These are phyloP conservation scores for Olyra latifolia DNA, from an alignment of 176 grass and related monocot genomes.

Conservation along the genomic window DNA sequence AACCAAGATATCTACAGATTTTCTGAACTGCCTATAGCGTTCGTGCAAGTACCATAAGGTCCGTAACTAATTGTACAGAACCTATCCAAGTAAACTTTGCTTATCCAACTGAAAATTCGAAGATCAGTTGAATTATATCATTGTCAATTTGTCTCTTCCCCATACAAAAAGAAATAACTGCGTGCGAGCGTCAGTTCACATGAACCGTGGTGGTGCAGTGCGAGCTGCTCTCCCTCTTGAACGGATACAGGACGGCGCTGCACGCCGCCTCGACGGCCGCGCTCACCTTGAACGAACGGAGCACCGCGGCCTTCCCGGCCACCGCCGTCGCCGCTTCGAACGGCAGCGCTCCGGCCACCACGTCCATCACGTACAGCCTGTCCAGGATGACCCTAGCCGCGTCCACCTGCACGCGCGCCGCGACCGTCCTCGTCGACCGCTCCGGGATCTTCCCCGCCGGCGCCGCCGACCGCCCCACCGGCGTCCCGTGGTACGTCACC, in stretches of 20 bases:
- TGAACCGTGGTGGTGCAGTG: conserved; percentile 15
- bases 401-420: conserved; percentile 29
- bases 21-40: background rate
- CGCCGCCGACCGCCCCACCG: conserved; percentile 38
- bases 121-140: background rate
- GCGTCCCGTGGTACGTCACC: conserved; percentile 42
- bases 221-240: conserved; percentile 26
- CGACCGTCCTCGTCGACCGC: conserved; percentile 34
- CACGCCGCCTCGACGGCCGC: background rate
- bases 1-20: background rate
- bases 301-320: conserved; percentile 11
- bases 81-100: background rate
- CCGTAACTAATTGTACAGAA: background rate
- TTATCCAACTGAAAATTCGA: background rate
- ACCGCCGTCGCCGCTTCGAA: conserved; percentile 5
- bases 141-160: background rate
- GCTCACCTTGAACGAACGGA: conserved; percentile 27
- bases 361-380: conserved; percentile 21
- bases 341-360: conserved; percentile 6
- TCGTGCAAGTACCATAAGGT: background rate
- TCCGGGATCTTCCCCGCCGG: conserved; percentile 32
- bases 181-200: background rate
- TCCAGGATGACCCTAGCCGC: conserved; percentile 19
- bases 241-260: conserved; percentile 20
- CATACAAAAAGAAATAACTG: background rate